phyloP scores from a whole-genome alignment of 805 yeast genomes.

The Candida tallmaniae region DNA sequence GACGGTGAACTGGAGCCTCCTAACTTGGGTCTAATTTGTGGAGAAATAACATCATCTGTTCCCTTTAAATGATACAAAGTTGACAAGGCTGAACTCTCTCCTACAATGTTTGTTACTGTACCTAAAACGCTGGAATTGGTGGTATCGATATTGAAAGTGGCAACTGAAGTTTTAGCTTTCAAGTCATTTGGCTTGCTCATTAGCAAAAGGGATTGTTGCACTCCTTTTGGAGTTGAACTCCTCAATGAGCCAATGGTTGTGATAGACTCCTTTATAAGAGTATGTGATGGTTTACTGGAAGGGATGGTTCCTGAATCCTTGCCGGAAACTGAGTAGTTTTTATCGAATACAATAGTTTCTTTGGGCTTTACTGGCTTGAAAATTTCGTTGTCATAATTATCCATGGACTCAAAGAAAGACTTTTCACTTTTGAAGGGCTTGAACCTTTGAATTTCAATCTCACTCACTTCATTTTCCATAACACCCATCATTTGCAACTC shows the following conservation, averaged over 20 bases:
- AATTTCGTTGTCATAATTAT: conserved; percentile 56
- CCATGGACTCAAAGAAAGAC: conserved; percentile 59
- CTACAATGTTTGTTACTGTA: conserved; percentile 24
- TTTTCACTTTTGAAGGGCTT: conserved; percentile 26
- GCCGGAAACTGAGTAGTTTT: background rate
- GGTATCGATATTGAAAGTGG: conserved; percentile 24
- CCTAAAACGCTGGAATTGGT: conserved; percentile 34
- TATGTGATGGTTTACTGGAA: background rate
- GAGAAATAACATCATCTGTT: conserved; percentile 6
- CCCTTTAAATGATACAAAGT: conserved; percentile 32
- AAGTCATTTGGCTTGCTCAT: conserved; percentile 6
- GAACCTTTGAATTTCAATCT: conserved; percentile 61
- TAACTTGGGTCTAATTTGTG: conserved; percentile 5
- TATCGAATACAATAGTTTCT: background rate
- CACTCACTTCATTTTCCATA: conserved; percentile 82
- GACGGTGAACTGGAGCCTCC: conserved; percentile 4
- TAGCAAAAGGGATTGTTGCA: conserved; percentile 10
- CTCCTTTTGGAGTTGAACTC: conserved; percentile 10
- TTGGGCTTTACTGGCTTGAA: conserved; percentile 32
- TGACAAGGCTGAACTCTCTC: conserved; percentile 33
- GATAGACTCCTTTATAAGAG: too few relatives aligned
- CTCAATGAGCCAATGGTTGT: conserved; percentile 1
- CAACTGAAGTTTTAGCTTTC: conserved; percentile 11
- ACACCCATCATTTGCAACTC: conserved; percentile 98
- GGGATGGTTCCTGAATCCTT: background rate